Percentiles rank a stretch among this genome's conserved stretches.
These are phyloP conservation scores for Huntiella abstrusa DNA, from an alignment of 2,329 filamentous ascomycete species.

Conservation along the genomic window DNA sequence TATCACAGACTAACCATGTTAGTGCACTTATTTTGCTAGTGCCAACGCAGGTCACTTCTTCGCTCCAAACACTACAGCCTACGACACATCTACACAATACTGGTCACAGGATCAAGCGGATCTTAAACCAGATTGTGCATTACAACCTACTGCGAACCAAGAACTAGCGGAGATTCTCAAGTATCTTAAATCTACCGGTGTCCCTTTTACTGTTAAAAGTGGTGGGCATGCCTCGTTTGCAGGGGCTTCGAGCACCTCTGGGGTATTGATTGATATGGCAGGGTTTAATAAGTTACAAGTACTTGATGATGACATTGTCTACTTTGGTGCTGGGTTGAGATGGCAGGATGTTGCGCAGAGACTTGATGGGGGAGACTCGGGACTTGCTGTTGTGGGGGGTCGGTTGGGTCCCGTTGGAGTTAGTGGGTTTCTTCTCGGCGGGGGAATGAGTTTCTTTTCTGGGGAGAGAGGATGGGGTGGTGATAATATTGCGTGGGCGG, in stretches of 20 bases:
- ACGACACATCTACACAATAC: neutral
- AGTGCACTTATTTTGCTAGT: too few species aligned
- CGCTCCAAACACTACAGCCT: neutral
- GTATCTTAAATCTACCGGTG: constrained; percentile 1
- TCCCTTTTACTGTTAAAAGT: constrained; percentile 22
- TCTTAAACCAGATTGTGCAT: constrained; percentile 2
- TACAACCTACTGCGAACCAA: neutral
- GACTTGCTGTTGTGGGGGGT: constrained; percentile 23
- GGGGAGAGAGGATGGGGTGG: too few species aligned
- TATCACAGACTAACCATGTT: too few species aligned
- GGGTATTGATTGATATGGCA: too few species aligned
- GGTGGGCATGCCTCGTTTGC: constrained; percentile 18
- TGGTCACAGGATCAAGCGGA: constrained; percentile 1
- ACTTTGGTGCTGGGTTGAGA: constrained; percentile 25
- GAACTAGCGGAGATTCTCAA: neutral
- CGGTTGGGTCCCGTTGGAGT: too few species aligned
- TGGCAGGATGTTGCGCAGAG: constrained; percentile 20
- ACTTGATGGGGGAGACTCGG: constrained; percentile 14
- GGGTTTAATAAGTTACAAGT: too few species aligned
- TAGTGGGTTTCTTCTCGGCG: too few species aligned
- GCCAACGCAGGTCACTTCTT: too few species aligned
- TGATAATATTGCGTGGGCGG: too few species aligned
- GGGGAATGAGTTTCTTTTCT: too few species aligned
- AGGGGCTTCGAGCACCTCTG: constrained; percentile 13
- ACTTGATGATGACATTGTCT: constrained; percentile 1